These are phyloP conservation scores for Xylariales sp. DNA, from an alignment of 2,329 filamentous ascomycete genomes.

Conservation along the genomic window DNA sequence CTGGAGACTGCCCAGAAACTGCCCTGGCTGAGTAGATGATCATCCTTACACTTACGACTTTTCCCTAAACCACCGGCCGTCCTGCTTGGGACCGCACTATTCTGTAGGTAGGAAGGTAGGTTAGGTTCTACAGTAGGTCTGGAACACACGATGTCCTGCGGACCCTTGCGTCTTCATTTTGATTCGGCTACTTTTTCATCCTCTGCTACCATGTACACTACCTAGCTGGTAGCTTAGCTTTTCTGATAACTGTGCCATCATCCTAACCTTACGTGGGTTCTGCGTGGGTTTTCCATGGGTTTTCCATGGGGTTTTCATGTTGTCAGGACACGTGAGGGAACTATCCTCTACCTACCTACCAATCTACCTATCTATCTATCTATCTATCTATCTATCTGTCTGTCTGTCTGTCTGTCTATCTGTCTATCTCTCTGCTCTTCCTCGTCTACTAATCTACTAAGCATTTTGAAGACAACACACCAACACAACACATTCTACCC, in stretches of 20 bases:
- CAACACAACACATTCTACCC: neutral
- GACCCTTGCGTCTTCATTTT: conserved; percentile 37
- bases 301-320: neutral
- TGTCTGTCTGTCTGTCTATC: too few species aligned
- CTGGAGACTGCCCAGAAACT: neutral
- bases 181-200: conserved; percentile 23
- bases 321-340: conserved; percentile 1
- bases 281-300: too few species aligned
- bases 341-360: too few species aligned
- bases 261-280: neutral
- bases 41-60: conserved; percentile 24
- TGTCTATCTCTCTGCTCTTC: neutral
- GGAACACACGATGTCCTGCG: conserved; percentile 38
- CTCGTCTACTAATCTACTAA: neutral
- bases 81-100: conserved; percentile 29
- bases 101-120: conserved; percentile 16
- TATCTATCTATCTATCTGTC: too few species aligned
- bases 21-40: conserved; percentile 33
- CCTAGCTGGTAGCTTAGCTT: neutral
- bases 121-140: conserved; percentile 21
- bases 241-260: conserved; percentile 13
- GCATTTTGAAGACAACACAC: neutral
- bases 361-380: too few species aligned
- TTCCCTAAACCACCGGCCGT: conserved; percentile 29
- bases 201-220: neutral